Evolutionary conservation across 257 asterid genomes (phyloP).

Genomic region (Jacaranda copaia): DNA sequence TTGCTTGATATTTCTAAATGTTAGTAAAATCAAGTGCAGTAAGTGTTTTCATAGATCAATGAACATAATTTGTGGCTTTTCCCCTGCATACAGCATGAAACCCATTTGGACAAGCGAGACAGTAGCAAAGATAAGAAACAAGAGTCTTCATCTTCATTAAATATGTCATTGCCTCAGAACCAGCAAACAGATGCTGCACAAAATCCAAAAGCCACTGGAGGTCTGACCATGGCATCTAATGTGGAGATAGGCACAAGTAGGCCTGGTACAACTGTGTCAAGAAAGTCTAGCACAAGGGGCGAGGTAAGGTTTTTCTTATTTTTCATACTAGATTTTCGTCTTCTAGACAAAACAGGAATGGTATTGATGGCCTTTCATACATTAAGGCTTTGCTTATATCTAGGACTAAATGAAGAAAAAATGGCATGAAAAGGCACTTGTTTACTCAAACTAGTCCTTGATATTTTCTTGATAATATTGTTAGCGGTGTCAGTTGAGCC

Average conservation of each 20-base stretch:
- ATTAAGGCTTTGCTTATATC: not conserved
- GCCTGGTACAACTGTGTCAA: conserved; percentile 43
- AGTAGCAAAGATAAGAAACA: conserved; percentile 53
- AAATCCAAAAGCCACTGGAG: conserved; percentile 42
- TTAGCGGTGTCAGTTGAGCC: not conserved
- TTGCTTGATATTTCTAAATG: not conserved
- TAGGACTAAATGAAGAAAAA: conserved; percentile 8
- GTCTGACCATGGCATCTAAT: not conserved
- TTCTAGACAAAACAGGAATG: not conserved
- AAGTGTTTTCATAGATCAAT: not conserved
- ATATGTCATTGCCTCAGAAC: conserved; percentile 40
- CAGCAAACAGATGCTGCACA: conserved; percentile 47
- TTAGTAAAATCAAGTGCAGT: conserved; percentile 8
- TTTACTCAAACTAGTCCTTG: not conserved
- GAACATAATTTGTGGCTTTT: conserved; percentile 15
- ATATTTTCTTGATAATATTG: not conserved
- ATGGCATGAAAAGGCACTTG: not conserved
- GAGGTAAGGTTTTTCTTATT: conserved; percentile 58
- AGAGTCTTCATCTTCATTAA: conserved; percentile 39
- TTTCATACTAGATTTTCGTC: conserved; percentile 1
- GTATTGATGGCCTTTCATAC: not conserved
- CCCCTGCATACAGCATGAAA: conserved; percentile 47
- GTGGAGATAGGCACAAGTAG: conserved; percentile 37
- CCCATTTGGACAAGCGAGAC: conserved; percentile 49
- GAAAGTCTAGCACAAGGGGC: conserved; percentile 60